Base-by-base conservation (phyloP, 805 yeast genomes). In the Yarrowia osloensis region DNA sequence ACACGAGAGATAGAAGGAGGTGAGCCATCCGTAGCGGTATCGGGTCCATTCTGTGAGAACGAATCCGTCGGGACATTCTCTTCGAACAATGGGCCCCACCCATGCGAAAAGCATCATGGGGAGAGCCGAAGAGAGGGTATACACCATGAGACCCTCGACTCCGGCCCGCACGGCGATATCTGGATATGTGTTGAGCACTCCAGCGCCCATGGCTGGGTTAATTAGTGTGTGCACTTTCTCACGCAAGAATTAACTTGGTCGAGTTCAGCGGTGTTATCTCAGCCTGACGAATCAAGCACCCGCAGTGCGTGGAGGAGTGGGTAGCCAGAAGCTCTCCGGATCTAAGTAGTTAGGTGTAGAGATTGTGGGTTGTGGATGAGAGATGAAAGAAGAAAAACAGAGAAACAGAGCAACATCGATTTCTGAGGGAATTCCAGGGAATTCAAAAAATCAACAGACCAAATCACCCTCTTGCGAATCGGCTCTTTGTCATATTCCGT, bases 1-100 rank as follows among this genome's bases (percentile, higher is more conserved):
- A 54, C 86, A 86, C 13, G 96, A 87, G 54, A 93, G 78, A 71
- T 91, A 90, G 71, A 91, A 78, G 0, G 91, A 89, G 3, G 96
- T 82, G 15, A 88, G 77, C 5, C 81, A 74, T 1, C 97, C 98
- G 75, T 83, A 93, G 71, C 97, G 81, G 57, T 85, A 85, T 74
- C 90, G 84, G n/a, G 91, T 94, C 98, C 98, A 93, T 75, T 93
- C 97, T 5, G 97, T 91, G 71, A 93, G 79, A 29, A 93, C 91
- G 75, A 93, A 93, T 1, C 97, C 98, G 11, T 90, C 86, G 0
- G 98, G 98, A 71, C 96, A 90, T 71, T 84, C 83, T 68, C 80
- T 83, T 70, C 97, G 81, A 68, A 93, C 87, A 9, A 86, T 74
- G 0, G 98, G 97, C 0, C 97, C 97, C 68, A 90, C 78, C 66